These are phyloP conservation scores for Aegilops longissima DNA, from an alignment of 176 grass and related monocot species.

Conservation along the genomic window DNA sequence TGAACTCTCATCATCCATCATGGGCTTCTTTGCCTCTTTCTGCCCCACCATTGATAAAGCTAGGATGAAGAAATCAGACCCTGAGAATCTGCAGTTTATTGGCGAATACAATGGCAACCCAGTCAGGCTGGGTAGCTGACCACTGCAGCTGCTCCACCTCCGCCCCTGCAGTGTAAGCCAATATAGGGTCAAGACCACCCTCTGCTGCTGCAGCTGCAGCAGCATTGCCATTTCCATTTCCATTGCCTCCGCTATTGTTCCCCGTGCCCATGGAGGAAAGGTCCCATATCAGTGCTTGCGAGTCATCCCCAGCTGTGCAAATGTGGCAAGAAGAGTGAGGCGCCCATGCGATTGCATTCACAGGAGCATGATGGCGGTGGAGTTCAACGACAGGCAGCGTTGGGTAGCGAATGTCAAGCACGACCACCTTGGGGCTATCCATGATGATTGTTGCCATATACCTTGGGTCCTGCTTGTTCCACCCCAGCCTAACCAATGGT, in stretches of 20 bases:
- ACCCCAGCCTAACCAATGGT: constrained; percentile 80
- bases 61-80: constrained; percentile 53
- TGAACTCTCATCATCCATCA: constrained; percentile 30
- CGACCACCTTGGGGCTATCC: constrained; percentile 97
- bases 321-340: constrained; percentile 96
- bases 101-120: constrained; percentile 92
- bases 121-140: constrained; percentile 93
- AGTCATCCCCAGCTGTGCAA: constrained; percentile 87
- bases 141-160: constrained; percentile 99
- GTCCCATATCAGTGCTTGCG: constrained; percentile 95
- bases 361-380: constrained; percentile 85
- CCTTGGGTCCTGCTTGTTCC: constrained; percentile 99
- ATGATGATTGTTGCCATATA: constrained; percentile 99
- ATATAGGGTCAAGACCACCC: constrained; percentile 85
- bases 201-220: constrained; percentile 49
- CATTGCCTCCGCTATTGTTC: constrained; percentile 41
- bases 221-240: constrained; percentile 42
- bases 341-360: constrained; percentile 93
- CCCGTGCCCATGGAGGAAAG: constrained; percentile 84
- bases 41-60: background rate
- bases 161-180: constrained; percentile 90
- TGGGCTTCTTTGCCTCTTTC: constrained; percentile 3
- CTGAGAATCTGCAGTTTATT: constrained; percentile 90
- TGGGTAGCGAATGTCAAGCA: constrained; percentile 94
- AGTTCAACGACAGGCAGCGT: constrained; percentile 93